phyloP scores from a whole-genome alignment of 208 protist species.

The Acanthamoeba triangularis region DNA sequence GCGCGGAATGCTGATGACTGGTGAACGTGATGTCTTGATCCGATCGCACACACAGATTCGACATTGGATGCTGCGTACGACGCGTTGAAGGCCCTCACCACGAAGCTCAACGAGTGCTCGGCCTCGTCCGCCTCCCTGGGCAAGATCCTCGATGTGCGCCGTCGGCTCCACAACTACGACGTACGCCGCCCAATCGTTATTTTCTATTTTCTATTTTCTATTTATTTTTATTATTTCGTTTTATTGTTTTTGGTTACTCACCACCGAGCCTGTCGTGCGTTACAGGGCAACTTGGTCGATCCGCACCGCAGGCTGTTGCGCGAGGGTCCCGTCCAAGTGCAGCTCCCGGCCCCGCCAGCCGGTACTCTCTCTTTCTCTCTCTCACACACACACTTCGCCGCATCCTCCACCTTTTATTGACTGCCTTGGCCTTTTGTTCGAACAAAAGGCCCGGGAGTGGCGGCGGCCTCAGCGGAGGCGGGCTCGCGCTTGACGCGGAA shows the following conservation, averaged over 20 bases:
- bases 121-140: conserved; percentile 40
- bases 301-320: conserved; percentile 40
- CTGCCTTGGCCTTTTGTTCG: too few species aligned
- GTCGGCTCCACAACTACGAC: conserved; percentile 63
- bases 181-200: conserved; percentile 1
- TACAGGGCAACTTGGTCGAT: conserved; percentile 75
- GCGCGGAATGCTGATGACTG: too few species aligned
- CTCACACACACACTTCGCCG: too few species aligned
- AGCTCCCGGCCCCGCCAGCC: conserved; percentile 2
- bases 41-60: not conserved
- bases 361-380: not conserved
- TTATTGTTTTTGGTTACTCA: not conserved
- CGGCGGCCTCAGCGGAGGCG: not conserved
- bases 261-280: not conserved
- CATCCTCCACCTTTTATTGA: too few species aligned
- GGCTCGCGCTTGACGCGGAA: not conserved
- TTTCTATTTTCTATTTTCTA: too few species aligned
- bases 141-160: conserved; percentile 70
- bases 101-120: conserved; percentile 41
- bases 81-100: not conserved
- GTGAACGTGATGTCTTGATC: too few species aligned
- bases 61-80: conserved; percentile 8
- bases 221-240: not conserved
- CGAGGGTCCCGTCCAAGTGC: conserved; percentile 44
- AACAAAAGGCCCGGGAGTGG: not conserved